phyloP scores from a whole-genome alignment of 192 early-diverging fungal genomes.

The Coemansia sp. region DNA sequence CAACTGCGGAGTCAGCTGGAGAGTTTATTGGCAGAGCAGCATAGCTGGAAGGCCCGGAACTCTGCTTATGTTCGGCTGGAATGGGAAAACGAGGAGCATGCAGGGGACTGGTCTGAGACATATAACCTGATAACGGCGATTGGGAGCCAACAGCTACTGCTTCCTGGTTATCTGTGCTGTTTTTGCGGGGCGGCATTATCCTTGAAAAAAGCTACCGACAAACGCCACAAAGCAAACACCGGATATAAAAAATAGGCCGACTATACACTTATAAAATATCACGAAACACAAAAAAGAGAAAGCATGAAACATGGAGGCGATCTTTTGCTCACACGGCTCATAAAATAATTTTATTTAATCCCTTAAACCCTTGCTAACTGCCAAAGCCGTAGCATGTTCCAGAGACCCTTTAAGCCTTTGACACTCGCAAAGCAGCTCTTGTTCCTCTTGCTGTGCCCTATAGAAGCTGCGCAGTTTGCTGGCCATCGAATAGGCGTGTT shows the following conservation, averaged over 20 bases:
- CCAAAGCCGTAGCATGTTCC: conserved; percentile 27
- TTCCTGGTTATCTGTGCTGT: too few species aligned
- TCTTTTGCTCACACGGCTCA: too few species aligned
- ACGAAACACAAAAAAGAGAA: too few species aligned
- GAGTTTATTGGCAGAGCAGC: conserved; percentile 14
- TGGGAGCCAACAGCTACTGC: too few species aligned
- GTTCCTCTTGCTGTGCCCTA: conserved; percentile 18
- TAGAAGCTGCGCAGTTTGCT: conserved; percentile 15
- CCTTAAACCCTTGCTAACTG: conserved; percentile 21
- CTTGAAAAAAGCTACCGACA: too few species aligned
- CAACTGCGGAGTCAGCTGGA: conserved; percentile 22
- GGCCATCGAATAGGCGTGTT: conserved; percentile 12
- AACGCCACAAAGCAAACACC: too few species aligned
- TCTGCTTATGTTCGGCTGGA: conserved; percentile 8
- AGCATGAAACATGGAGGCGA: too few species aligned
- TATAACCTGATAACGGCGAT: background rate
- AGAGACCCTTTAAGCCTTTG: conserved; percentile 26
- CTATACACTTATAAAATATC: too few species aligned
- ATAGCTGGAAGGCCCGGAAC: conserved; percentile 10
- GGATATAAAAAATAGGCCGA: too few species aligned
- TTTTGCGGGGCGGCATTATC: too few species aligned
- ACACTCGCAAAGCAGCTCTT: conserved; percentile 40
- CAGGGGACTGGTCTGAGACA: conserved; percentile 12
- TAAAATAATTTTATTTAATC: too few species aligned
- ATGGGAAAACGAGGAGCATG: conserved; percentile 32